These are phyloP conservation scores for Penicillium sp. DNA, from an alignment of 2,329 filamentous ascomycete species.

Conservation along the genomic window DNA sequence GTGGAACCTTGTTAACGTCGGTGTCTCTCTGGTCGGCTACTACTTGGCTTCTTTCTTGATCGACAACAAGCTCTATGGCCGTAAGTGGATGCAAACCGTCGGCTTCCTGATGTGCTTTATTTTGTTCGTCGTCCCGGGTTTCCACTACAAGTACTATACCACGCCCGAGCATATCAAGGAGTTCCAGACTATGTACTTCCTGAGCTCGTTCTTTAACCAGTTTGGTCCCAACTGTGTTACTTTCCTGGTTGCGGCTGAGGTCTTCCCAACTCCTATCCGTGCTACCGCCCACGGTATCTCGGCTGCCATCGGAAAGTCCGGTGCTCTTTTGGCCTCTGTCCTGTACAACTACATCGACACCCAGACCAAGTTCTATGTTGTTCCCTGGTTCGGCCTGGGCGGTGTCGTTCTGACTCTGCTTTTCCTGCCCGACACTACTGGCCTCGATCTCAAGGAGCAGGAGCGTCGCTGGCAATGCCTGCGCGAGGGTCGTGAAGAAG, in stretches of 20 bases:
- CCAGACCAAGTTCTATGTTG: conserved; percentile 80
- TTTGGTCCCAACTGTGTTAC: conserved; percentile 95
- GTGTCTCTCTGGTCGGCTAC: conserved; percentile 80
- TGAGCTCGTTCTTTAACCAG: conserved; percentile 98
- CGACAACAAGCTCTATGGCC: conserved; percentile 93
- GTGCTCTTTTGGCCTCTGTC: conserved; percentile 78
- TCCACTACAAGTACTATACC: conserved; percentile 81
- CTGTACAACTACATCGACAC: conserved; percentile 92
- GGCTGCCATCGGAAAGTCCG: conserved; percentile 83
- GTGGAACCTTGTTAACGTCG: conserved; percentile 88
- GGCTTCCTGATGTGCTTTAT: conserved; percentile 92
- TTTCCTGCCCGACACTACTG: conserved; percentile 95
- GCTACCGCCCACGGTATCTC: conserved; percentile 92
- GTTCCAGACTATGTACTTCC: conserved; percentile 99
- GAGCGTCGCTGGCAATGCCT: conserved; percentile 90
- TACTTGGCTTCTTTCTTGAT: conserved; percentile 84
- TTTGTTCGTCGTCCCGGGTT: conserved; percentile 86
- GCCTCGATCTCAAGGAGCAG: conserved; percentile 93
- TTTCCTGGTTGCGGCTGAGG: conserved; percentile 91
- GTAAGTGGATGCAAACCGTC: conserved; percentile 93
- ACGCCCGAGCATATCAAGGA: conserved; percentile 61
- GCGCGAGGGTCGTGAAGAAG: conserved; percentile 65
- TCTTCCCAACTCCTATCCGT: conserved; percentile 91
- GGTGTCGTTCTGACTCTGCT: conserved; percentile 77
- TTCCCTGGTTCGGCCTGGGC: conserved; percentile 89